Evolutionary conservation across 139 green algal genomes (phyloP), one percentile per base, ranked within the genome.

Genomic region (Coelastrella sp.): DNA sequence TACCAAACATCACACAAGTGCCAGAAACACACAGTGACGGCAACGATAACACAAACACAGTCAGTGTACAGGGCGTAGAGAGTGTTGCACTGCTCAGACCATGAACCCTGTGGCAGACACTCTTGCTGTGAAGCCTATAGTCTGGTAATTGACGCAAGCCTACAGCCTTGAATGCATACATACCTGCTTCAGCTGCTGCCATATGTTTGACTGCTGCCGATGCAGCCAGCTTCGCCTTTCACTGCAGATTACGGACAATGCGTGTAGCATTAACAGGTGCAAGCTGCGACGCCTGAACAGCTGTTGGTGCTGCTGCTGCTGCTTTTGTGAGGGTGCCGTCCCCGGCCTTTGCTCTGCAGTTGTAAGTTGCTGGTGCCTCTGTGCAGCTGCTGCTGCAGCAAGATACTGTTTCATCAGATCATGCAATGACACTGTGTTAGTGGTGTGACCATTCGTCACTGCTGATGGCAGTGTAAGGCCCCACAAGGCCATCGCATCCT

Each of bases 301-400:
- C 58, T 88, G 65, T 66, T 88, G 65, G 65, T 80, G 65, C 32
- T 71, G 82, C 47, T 81, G 83, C 68, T 89, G 83, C 82, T 89
- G 83, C 83, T 80, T 14, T 7, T 32, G 22, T 47, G 32, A 47
- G 32, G 32, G 32, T 47, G 32, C 32, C 1, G 32, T 47, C 32
- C 32, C 32, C 32, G 32, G 32, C 32, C 32, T 47, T 47, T 0
- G 1, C 32, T 47, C 32, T 47, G 32, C 32, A 47, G 32, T 47
- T 47, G 32, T 47, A 47, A 47, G 32, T 47, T 47, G 32, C 32
- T 47, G 32, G 32, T 47, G 32, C 32, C 32, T 47, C 32, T 2
- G 10, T 71, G 11, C 61, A 19, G 11, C 61, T 71, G 61, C 61
- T 3, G 73, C 71, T 64, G 85, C 85, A 6, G 73, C 57, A 71